These are phyloP conservation scores for Russula dissimulans DNA, from an alignment of 768 basidiomycete genomes.

Conservation along the genomic window DNA sequence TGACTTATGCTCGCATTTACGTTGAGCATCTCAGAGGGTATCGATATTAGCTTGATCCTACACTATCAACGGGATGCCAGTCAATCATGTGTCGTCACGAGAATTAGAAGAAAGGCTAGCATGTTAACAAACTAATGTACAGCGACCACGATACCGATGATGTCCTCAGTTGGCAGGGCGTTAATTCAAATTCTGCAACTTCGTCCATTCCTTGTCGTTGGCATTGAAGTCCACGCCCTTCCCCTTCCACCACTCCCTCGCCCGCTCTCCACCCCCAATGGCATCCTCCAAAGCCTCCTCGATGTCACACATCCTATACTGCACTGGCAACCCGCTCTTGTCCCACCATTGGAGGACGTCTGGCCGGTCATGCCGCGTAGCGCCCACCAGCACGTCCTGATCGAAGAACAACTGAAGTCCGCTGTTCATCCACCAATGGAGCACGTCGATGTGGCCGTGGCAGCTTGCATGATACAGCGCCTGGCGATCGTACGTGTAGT, in stretches of 20 bases:
- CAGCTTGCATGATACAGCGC: slow-evolving; percentile 73
- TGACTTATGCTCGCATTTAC: too few relatives aligned
- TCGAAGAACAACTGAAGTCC: slow-evolving; percentile 74
- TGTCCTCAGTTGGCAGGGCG: not conserved
- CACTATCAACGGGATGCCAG: not conserved
- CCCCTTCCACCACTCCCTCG: slow-evolving; percentile 70
- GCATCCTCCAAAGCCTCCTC: slow-evolving; percentile 88
- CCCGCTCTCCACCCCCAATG: slow-evolving; percentile 67
- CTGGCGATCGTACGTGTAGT: slow-evolving; percentile 68
- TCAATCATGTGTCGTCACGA: not conserved
- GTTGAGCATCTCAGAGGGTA: too few relatives aligned
- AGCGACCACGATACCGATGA: not conserved
- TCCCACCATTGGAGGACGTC: slow-evolving; percentile 89
- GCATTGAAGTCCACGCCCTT: slow-evolving; percentile 81
- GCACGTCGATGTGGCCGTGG: slow-evolving; percentile 68
- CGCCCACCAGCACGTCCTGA: slow-evolving; percentile 67
- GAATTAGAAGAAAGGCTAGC: not conserved
- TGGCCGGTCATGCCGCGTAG: slow-evolving; percentile 72
- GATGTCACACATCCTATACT: slow-evolving; percentile 86
- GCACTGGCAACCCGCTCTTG: slow-evolving; percentile 63
- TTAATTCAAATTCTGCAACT: slow-evolving; percentile 65
- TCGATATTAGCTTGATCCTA: not conserved
- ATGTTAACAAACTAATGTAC: not conserved
- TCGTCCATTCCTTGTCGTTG: slow-evolving; percentile 84
- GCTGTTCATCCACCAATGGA: slow-evolving; percentile 78